Evolutionary conservation across 1,284 basidiomycete genomes (phyloP).

Genomic region (Xanthoconium separans): DNA sequence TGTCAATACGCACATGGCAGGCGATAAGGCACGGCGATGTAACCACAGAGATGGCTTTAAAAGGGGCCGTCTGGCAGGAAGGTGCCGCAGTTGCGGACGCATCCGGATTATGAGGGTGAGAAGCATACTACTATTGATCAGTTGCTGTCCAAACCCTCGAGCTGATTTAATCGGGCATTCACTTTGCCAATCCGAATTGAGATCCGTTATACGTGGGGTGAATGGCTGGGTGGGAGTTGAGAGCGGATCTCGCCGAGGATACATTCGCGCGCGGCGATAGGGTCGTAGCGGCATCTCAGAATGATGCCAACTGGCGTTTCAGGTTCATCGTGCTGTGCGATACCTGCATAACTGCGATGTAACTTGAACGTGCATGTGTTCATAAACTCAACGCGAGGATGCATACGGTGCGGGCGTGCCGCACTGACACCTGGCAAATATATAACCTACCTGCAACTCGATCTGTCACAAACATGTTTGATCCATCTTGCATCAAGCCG

Average conservation of each 20-base stretch:
- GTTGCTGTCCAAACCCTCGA: slow-evolving; percentile 8
- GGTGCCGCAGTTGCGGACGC: slow-evolving; percentile 16
- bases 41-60: slow-evolving; percentile 3
- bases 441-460: not conserved
- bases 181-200: slow-evolving; percentile 26
- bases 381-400: not conserved
- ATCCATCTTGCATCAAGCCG: not conserved
- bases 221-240: slow-evolving; percentile 20
- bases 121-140: slow-evolving; percentile 7
- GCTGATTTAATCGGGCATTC: slow-evolving; percentile 22
- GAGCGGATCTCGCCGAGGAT: slow-evolving; percentile 28
- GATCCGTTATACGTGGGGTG: slow-evolving; percentile 20
- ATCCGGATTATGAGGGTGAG: slow-evolving; percentile 21
- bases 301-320: slow-evolving; percentile 18
- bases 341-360: slow-evolving; percentile 7
- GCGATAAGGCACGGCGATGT: slow-evolving; percentile 22
- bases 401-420: not conserved
- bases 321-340: slow-evolving; percentile 4
- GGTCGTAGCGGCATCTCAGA: slow-evolving; percentile 2
- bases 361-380: slow-evolving; percentile 6
- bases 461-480: not conserved
- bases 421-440: not conserved
- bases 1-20: slow-evolving; percentile 13
- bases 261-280: slow-evolving; percentile 25
- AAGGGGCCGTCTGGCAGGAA: slow-evolving; percentile 10